Base-by-base conservation (phyloP, 495 filamentous ascomycete species). In the Tuber aestivum region DNA sequence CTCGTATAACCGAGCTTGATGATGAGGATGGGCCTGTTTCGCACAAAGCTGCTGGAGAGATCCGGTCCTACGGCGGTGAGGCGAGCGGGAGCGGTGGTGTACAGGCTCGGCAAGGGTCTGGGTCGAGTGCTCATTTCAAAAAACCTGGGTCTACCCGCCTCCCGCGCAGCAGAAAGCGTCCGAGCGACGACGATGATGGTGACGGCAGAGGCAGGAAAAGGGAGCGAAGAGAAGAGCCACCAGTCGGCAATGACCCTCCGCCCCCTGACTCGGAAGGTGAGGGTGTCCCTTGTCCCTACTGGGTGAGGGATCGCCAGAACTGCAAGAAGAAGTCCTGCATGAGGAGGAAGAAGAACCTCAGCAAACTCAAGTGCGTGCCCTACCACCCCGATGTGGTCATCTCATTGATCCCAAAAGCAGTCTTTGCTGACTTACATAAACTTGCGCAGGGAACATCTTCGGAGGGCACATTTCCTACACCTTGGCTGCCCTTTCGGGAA, bases 361-460 rank as follows among this genome's bases (percentile, higher is more conserved):
- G 56, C n/a, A 76, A 76, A 70, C 40, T 76, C 16, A 76, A 76
- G 75, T 75, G 70, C 0, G 75, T 61, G 65, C 50, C 41, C 56
- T 50, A 44, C 23, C 45, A n/a, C 27, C 70, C 70, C 16, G 2
- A 48, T 14, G 12, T 7, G 12, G 12, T 56, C 48, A 56, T 56
- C 3, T 56, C 23, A n/a, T 61, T 61, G 48, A 27, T 27, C 9
- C 50, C 23, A 61, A 56, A n/a, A 3, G 2, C 8, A 3, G 14
- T 16, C 8, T 18, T 65, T 27, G 27, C 9, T 35, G 35, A 65
- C 16, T 32, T 4, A 65, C 50, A 27, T 14, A 65, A 65, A 32
- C 27, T 65, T 65, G 1, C 5, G 20, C 16, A 76, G 75, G 40
- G 75, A 76, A n/a, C 75, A 76, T 23, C 32, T 76, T 5, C 35